Evolutionary conservation across 2,329 filamentous ascomycete species (phyloP), one percentile per base, ranked within the genome.

Genomic region (Botrytis hyacinthi): DNA sequence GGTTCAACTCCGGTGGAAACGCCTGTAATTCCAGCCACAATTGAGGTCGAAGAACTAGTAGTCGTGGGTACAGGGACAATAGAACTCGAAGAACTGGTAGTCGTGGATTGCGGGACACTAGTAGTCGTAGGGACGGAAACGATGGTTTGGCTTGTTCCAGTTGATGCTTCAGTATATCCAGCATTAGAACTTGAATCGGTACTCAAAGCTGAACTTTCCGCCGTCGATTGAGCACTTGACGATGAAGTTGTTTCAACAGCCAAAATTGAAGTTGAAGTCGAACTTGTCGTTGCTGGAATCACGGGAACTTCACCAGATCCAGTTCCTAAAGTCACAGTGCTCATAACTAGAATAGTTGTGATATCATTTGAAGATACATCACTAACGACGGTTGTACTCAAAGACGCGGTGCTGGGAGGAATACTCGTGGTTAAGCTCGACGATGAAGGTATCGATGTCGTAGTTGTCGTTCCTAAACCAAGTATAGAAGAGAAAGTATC

Each of bases 81-180:
- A 14, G 51, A 70, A 42, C 48, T 57, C 51, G 51, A 57, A 22
- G 40, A 60, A n/a, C 40, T 44, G 9, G 37, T 59, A 32, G 70
- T 62, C 14, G 73, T 3, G 22, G 22, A 10, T 51, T 12, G 10
- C 10, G 22, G 22, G 4, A n/a, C 10, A 51, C 48, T 51, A 6
- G 22, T 51, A 29, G 69, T 42, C 35, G 73, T 67, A 16, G 74
- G 73, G 18, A 51, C 59, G 42, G 74, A 22, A 20, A 76, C 35
- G 9, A 73, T 62, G 16, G 73, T 65, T 63, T 75, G 73, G 16
- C 73, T 42, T 16, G 57, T 68, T 37, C 73, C 74, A 37, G 74
- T 75, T 46, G 73, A 65, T 35, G 48, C 74, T 46, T 29, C 68
- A 70, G 68, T 61, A 46, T 51, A 60, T 63, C 44, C 69, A 65